Evolutionary conservation across 331 rosid genomes (phyloP).

Genomic region (Erythrophleum ivorense): DNA sequence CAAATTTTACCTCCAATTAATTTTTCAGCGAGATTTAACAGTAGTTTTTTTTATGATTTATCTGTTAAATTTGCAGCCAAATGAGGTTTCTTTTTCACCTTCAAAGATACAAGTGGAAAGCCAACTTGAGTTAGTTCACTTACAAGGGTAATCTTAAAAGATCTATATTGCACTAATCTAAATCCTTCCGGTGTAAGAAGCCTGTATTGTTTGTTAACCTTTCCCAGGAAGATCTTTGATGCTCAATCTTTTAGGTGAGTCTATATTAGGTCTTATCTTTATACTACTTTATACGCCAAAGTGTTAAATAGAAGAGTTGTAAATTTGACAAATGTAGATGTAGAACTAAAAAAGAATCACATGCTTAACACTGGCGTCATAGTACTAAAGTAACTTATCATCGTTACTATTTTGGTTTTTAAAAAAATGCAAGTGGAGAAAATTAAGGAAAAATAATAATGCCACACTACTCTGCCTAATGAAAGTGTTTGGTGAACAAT

Average conservation of each 20-base stretch:
- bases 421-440: neutral
- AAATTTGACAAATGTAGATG: too few species aligned
- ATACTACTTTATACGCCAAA: too few species aligned
- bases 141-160: too few species aligned
- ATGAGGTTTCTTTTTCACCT: neutral
- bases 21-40: slow-evolving; percentile 5
- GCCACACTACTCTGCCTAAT: neutral
- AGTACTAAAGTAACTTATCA: too few species aligned
- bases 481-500: neutral
- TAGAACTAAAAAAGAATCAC: too few species aligned
- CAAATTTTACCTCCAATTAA: neutral
- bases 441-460: neutral
- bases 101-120: too few species aligned
- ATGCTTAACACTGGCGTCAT: too few species aligned
- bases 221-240: neutral
- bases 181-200: too few species aligned
- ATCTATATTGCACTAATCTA: too few species aligned
- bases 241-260: neutral
- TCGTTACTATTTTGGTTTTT: neutral
- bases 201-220: neutral
- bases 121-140: too few species aligned
- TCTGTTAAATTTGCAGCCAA: slow-evolving; percentile 3
- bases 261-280: too few species aligned
- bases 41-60: neutral
- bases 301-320: too few species aligned